A percentile compares a stretch with the other conserved stretches of the same genome.
Conservation (phyloP, 129 eudicot genomes). For the Lactuca saligna region DNA sequence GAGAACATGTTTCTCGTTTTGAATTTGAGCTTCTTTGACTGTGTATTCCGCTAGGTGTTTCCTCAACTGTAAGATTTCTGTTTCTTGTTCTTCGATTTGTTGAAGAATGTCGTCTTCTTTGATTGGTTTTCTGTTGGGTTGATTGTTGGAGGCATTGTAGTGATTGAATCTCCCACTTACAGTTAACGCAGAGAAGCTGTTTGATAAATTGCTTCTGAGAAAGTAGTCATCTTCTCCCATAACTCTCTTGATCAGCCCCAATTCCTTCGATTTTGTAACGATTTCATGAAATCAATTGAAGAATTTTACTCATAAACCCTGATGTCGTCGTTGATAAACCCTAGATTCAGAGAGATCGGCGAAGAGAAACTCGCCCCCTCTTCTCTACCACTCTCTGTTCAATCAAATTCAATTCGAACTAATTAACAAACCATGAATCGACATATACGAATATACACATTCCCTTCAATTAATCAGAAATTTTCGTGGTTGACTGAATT, state of each 20-base stretch:
- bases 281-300: conserved; percentile 15
- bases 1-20: conserved; percentile 61
- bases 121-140: neutral
- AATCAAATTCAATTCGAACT: neutral
- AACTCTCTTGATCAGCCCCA: conserved; percentile 6
- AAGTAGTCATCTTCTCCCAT: conserved; percentile 19
- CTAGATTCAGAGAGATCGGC: conserved; percentile 15
- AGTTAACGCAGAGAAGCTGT: conserved; percentile 34
- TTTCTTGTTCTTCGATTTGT: conserved; percentile 59
- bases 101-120: conserved; percentile 36
- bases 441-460: conserved; percentile 2
- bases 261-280: conserved; percentile 1
- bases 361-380: conserved; percentile 3
- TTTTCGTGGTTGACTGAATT: neutral
- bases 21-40: conserved; percentile 62
- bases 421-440: neutral
- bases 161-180: conserved; percentile 16
- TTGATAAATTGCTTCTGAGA: conserved; percentile 22
- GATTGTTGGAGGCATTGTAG: neutral
- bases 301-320: neutral
- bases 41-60: conserved; percentile 74
- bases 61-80: conserved; percentile 57
- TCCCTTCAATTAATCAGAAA: neutral
- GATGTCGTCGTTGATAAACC: conserved; percentile 13
- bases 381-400: conserved; percentile 7